Evolutionary conservation across 345 rosid genomes (phyloP).

Genomic region (Acer yangbiense): DNA sequence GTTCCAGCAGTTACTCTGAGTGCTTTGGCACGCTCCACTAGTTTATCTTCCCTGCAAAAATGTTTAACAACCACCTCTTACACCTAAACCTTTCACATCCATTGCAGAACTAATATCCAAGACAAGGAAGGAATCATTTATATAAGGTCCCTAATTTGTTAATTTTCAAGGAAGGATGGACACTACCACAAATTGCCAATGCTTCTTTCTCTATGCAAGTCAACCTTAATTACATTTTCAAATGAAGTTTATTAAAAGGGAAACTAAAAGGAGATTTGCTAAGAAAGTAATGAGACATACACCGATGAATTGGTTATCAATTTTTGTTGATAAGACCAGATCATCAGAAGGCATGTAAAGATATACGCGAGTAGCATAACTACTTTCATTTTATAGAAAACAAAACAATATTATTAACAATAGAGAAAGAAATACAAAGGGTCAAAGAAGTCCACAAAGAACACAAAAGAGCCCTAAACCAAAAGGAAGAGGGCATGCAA

Average conservation of each 20-base stretch:
- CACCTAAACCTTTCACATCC: not conserved
- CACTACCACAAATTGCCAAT: not conserved
- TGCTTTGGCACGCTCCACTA: constrained; percentile 49
- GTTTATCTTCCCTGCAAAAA: constrained; percentile 59
- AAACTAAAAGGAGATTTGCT: not conserved
- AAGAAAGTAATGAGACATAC: not conserved
- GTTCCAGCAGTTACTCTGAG: constrained; percentile 58
- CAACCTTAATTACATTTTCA: not conserved
- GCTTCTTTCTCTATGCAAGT: not conserved
- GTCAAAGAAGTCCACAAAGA: not conserved
- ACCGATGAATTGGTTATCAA: not conserved
- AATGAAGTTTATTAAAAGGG: not conserved
- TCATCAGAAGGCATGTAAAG: not conserved
- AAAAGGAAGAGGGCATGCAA: not conserved
- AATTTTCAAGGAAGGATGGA: not conserved
- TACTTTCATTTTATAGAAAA: not conserved
- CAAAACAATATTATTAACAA: not conserved
- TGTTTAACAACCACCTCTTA: constrained; percentile 11
- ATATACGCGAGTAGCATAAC: not conserved
- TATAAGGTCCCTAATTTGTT: not conserved
- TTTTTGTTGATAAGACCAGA: not conserved
- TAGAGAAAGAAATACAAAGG: not conserved
- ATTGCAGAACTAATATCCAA: constrained; percentile 12
- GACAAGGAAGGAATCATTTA: not conserved
- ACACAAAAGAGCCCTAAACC: not conserved